phyloP scores from a whole-genome alignment of 805 yeast species.

The Candida sonorensis region DNA sequence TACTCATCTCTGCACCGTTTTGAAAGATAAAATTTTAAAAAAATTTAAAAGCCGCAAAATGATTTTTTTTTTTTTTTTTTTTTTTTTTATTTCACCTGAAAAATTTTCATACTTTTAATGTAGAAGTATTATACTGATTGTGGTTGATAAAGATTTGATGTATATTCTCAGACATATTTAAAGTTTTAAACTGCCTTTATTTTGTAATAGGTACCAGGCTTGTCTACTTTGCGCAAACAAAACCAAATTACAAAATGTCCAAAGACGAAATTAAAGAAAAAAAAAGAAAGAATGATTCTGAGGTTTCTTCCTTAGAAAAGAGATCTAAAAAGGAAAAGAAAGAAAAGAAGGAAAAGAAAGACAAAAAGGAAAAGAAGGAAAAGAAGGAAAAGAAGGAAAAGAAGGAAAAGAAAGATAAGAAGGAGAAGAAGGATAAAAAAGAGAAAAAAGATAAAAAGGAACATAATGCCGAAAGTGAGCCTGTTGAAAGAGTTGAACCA shows the following conservation, averaged over 20 bases:
- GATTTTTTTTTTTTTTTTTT: conserved; percentile 1
- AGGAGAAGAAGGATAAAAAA: conserved; percentile 30
- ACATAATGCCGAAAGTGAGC: too few species aligned
- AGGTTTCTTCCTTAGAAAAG: conserved; percentile 20
- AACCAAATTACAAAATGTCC: too few species aligned
- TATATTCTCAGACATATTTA: too few species aligned
- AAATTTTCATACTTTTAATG: conserved; percentile 1
- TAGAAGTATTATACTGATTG: too few species aligned
- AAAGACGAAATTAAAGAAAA: conserved; percentile 21
- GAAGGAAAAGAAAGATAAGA: conserved; percentile 34
- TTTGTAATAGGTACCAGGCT: too few species aligned
- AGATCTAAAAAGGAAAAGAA: conserved; percentile 24
- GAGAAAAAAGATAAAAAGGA: conserved; percentile 21
- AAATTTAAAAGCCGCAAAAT: too few species aligned
- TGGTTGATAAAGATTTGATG: too few species aligned
- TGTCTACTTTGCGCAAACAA: too few species aligned
- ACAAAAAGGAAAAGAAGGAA: conserved; percentile 21
- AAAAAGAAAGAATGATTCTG: conserved; percentile 22
- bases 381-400: conserved; percentile 30
- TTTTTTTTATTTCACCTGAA: neutral
- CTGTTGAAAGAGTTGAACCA: conserved; percentile 8
- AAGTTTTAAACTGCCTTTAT: too few species aligned
- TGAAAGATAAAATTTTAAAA: neutral
- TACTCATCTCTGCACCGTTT: too few species aligned
- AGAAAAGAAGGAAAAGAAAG: conserved; percentile 20